phyloP scores from a whole-genome alignment of 768 basidiomycete genomes.

The Cyathus striatus region DNA sequence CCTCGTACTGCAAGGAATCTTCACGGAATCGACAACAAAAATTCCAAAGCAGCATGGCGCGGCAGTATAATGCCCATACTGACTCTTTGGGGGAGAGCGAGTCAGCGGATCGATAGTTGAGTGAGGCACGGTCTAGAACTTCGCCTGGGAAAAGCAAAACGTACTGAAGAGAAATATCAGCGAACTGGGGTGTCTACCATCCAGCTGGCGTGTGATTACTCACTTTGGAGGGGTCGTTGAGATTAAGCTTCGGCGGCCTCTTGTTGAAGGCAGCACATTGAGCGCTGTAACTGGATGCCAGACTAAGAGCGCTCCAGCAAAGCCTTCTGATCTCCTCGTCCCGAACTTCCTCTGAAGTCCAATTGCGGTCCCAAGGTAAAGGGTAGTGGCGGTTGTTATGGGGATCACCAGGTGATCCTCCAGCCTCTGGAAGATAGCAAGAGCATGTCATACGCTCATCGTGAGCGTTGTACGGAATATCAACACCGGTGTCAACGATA shows the following conservation, averaged over 20 bases:
- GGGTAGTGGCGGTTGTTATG: constrained; percentile 41
- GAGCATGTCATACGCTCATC: constrained; percentile 31
- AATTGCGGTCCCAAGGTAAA: constrained; percentile 58
- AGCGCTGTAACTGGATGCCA: constrained; percentile 63
- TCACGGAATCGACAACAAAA: constrained; percentile 53
- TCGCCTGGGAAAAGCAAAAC: constrained; percentile 73
- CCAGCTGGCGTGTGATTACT: too few relatives aligned
- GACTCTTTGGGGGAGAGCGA: constrained; percentile 65
- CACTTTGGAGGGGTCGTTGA: constrained; percentile 68
- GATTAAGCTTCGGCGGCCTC: constrained; percentile 48
- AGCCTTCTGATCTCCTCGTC: constrained; percentile 72
- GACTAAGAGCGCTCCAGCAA: constrained; percentile 69
- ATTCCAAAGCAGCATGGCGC: constrained; percentile 79
- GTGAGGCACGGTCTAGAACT: constrained; percentile 45
- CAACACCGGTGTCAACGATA: constrained; percentile 30
- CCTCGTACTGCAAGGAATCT: constrained; percentile 36
- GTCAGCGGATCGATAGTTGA: constrained; percentile 30
- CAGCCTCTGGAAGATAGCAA: constrained; percentile 36
- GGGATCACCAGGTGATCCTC: constrained; percentile 28
- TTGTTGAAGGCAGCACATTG: constrained; percentile 64
- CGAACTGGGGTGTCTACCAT: too few relatives aligned
- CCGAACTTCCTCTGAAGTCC: constrained; percentile 49
- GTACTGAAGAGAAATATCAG: constrained; percentile 35
- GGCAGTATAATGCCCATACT: constrained; percentile 79
- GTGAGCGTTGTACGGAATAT: constrained; percentile 18